phyloP scores from a whole-genome alignment of 495 filamentous ascomycete genomes.

The Durotheca rogersii region DNA sequence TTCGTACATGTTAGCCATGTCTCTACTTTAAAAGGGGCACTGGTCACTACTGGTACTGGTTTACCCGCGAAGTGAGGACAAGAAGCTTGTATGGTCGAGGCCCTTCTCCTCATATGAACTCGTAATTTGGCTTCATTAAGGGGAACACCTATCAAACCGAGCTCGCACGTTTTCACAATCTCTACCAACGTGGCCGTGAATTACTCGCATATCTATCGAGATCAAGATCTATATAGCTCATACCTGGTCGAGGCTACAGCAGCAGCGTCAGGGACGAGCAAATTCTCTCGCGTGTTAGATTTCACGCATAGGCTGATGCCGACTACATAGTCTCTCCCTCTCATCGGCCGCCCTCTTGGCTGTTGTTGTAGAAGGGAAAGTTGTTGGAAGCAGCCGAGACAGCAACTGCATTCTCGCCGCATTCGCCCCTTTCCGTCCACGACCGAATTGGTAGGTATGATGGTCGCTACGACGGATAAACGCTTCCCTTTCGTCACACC shows the following conservation, averaged over 20 bases:
- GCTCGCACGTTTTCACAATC: constrained; percentile 13
- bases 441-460: constrained; percentile 15
- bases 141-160: constrained; percentile 15
- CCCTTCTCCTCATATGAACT: constrained; percentile 32
- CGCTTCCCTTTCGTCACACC: constrained; percentile 10
- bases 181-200: constrained; percentile 12
- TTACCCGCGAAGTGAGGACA: constrained; percentile 17
- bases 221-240: constrained; percentile 3
- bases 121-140: constrained; percentile 33
- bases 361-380: constrained; percentile 33
- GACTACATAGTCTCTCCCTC: not conserved
- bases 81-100: constrained; percentile 20
- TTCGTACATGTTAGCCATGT: constrained; percentile 9
- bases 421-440: constrained; percentile 13
- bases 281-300: constrained; percentile 8
- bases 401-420: constrained; percentile 13
- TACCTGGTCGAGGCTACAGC: constrained; percentile 9
- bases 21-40: constrained; percentile 17
- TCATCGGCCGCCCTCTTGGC: constrained; percentile 2
- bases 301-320: not conserved
- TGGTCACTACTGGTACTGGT: constrained; percentile 13
- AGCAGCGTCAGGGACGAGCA: not conserved
- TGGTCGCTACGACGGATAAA: constrained; percentile 26
- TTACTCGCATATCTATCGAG: constrained; percentile 10
- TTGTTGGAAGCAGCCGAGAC: constrained; percentile 13